A percentile compares a stretch with the other conserved stretches of the same genome.
Evolutionary conservation across 169 alveolate species (phyloP).

Genomic region (Cyclospora cayetanensis): DNA sequence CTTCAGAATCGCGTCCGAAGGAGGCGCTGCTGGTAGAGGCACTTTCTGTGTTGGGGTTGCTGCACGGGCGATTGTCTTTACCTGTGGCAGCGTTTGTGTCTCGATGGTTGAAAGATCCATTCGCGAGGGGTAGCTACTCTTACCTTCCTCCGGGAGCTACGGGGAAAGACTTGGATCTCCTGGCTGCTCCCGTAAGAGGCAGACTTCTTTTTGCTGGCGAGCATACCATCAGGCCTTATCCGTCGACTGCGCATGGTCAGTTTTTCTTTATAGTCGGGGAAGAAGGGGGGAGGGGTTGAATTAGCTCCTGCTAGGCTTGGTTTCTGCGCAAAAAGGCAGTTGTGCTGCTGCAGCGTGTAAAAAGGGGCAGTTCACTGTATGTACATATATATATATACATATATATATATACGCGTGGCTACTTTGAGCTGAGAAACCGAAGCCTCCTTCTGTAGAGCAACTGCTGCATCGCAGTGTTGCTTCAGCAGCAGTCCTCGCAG

Average conservation of each 20-base stretch:
- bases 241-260: conserved; percentile 68
- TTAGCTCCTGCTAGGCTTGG: not conserved
- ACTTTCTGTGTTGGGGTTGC: conserved; percentile 2
- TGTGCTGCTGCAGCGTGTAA: not conserved
- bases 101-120: conserved; percentile 58
- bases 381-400: not conserved
- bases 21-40: conserved; percentile 37
- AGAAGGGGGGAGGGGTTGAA: not conserved
- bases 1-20: conserved; percentile 7
- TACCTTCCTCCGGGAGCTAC: conserved; percentile 58
- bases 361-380: not conserved
- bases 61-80: not conserved
- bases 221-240: conserved; percentile 66
- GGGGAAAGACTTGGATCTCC: conserved; percentile 61
- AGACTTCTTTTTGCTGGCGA: conserved; percentile 71
- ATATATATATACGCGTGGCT: not conserved
- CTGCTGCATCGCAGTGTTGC: no score
- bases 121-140: conserved; percentile 59
- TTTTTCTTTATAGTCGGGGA: not conserved
- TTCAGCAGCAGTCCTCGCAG: no score
- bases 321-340: not conserved
- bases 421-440: not conserved
- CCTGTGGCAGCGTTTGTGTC: conserved; percentile 58
- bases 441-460: not conserved
- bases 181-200: conserved; percentile 30